These are phyloP conservation scores for Anthracocystis panici-leucophaei DNA, from an alignment of 1,284 basidiomycete species.

Conservation along the genomic window DNA sequence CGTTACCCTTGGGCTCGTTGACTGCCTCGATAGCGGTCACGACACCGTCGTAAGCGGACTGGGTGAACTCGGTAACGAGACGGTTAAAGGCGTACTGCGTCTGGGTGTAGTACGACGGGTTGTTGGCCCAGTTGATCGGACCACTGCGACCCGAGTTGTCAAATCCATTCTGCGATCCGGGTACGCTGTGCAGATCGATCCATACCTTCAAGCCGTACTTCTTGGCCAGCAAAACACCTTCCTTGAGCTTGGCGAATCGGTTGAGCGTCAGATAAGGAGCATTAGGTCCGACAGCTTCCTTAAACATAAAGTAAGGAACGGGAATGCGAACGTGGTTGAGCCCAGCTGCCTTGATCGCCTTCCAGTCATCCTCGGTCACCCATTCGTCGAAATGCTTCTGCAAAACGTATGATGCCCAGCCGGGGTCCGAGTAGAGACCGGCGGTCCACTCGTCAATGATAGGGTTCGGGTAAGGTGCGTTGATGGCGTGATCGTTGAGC, in stretches of 20 bases:
- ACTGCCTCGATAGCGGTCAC: slow-evolving; percentile 64
- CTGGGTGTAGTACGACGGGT: slow-evolving; percentile 78
- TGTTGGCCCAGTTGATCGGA: slow-evolving; percentile 80
- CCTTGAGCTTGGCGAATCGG: slow-evolving; percentile 74
- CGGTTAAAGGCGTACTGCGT: slow-evolving; percentile 79
- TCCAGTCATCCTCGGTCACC: slow-evolving; percentile 83
- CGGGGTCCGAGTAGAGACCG: slow-evolving; percentile 73
- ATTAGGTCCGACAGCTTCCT: slow-evolving; percentile 82
- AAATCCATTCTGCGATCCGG: slow-evolving; percentile 71
- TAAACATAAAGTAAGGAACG: slow-evolving; percentile 84
- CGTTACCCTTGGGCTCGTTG: slow-evolving; percentile 64
- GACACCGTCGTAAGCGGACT: slow-evolving; percentile 47
- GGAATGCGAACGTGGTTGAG: slow-evolving; percentile 83
- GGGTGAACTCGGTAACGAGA: slow-evolving; percentile 64
- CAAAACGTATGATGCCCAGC: slow-evolving; percentile 53
- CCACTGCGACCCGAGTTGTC: slow-evolving; percentile 78
- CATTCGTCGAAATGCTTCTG: slow-evolving; percentile 81
- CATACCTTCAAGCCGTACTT: slow-evolving; percentile 83
- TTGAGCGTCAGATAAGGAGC: slow-evolving; percentile 89
- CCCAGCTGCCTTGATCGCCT: slow-evolving; percentile 72
- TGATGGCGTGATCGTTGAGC: slow-evolving; percentile 61
- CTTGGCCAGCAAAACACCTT: slow-evolving; percentile 82
- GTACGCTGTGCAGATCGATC: slow-evolving; percentile 76
- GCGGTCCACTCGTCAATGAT: slow-evolving; percentile 88
- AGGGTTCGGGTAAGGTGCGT: slow-evolving; percentile 52